phyloP scores from a whole-genome alignment of 2,329 filamentous ascomycete genomes.

The Fusarium sp. region DNA sequence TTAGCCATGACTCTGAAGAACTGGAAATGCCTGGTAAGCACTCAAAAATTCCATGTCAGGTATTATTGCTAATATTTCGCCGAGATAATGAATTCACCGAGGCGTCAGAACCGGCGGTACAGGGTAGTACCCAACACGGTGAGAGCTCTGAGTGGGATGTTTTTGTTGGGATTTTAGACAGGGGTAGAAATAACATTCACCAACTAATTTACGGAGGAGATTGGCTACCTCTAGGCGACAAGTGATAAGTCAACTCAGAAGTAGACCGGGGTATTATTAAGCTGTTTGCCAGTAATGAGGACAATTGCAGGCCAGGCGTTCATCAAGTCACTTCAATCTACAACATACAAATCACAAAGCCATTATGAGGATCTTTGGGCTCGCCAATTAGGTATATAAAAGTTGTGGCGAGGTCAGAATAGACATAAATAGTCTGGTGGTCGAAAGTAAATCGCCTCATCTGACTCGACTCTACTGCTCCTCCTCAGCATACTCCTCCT shows the following conservation, averaged over 20 bases:
- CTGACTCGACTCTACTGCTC: neutral
- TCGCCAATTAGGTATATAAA: conserved; percentile 2
- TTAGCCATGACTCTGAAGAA: neutral
- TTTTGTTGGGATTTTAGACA: neutral
- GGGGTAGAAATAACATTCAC: neutral
- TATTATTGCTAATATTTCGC: neutral
- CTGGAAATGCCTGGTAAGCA: neutral
- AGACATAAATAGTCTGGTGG: neutral
- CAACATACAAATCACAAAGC: neutral
- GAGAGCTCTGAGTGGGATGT: neutral
- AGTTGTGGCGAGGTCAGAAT: neutral
- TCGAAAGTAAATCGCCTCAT: neutral
- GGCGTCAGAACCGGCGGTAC: neutral
- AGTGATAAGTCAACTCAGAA: neutral
- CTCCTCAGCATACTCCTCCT: conserved; percentile 1
- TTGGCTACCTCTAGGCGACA: neutral
- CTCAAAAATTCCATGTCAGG: neutral
- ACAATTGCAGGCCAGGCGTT: neutral
- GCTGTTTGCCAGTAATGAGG: neutral
- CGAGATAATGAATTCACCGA: neutral
- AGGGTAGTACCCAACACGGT: neutral
- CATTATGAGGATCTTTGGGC: neutral
- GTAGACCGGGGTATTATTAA: neutral
- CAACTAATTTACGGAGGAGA: neutral
- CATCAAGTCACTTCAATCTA: neutral